Evolutionary conservation across 345 rosid genomes (phyloP).

Genomic region (Eutrema yunnanense): DNA sequence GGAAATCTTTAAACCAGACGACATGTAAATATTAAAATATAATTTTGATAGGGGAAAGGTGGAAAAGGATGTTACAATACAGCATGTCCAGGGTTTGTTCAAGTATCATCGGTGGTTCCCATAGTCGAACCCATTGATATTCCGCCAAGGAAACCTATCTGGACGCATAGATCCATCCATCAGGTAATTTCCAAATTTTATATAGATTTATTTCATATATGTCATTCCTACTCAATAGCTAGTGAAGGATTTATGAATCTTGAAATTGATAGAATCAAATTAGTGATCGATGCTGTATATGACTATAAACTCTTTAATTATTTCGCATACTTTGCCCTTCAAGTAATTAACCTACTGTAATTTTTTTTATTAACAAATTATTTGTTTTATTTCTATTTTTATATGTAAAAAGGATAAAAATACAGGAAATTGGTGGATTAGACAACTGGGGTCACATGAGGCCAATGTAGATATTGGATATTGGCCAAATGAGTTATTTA

Average conservation of each 20-base stretch:
- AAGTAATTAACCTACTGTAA: no score
- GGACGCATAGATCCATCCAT: background rate
- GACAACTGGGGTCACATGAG: background rate
- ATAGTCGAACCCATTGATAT: background rate
- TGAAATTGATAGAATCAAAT: no score
- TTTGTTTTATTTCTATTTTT: no score
- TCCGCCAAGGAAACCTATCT: background rate
- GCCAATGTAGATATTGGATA: background rate
- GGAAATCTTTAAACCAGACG: no score
- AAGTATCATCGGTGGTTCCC: background rate
- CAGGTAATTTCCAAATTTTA: background rate
- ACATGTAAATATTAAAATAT: background rate
- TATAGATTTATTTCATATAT: no score
- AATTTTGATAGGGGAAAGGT: background rate
- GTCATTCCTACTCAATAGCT: no score
- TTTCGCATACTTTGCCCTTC: no score
- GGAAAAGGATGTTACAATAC: constrained; percentile 3
- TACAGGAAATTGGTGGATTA: constrained; percentile 13
- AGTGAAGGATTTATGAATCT: no score
- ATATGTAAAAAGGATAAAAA: background rate
- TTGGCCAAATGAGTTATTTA: no score
- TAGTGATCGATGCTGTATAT: no score
- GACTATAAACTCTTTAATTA: no score
- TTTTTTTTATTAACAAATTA: no score
- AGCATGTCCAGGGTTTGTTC: background rate